Evolutionary conservation across 306 rosid species (phyloP).

Genomic region (Oemleria cerasiformis): DNA sequence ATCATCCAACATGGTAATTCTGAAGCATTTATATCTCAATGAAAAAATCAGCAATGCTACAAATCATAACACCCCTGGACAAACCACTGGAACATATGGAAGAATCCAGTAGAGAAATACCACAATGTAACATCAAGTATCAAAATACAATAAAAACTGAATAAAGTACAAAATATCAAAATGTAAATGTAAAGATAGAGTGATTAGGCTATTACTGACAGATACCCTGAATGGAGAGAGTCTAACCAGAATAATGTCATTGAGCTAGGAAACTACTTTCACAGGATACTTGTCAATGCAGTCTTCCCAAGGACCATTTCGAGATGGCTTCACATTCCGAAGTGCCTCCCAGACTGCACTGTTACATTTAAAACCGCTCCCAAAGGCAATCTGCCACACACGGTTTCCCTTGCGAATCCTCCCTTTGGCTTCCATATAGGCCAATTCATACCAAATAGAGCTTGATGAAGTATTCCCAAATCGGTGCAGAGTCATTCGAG

Average conservation of each 20-base stretch:
- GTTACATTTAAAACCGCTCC: conserved; percentile 78
- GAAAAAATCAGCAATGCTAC: conserved; percentile 23
- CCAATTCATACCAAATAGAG: conserved; percentile 80
- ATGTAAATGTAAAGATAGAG: not conserved
- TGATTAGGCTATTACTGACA: conserved; percentile 12
- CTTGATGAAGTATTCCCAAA: conserved; percentile 83
- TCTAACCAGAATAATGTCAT: conserved; percentile 15
- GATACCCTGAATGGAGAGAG: conserved; percentile 32
- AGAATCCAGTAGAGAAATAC: conserved; percentile 9
- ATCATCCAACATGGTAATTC: conserved; percentile 2
- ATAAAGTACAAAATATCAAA: conserved; percentile 24
- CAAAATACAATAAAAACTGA: conserved; percentile 17
- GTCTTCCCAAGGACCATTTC: conserved; percentile 74
- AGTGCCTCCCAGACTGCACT: conserved; percentile 85
- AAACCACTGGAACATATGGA: conserved; percentile 9
- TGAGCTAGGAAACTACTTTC: conserved; percentile 39
- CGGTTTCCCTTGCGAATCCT: conserved; percentile 65
- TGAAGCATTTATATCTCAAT: conserved; percentile 3
- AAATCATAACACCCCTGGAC: conserved; percentile 17
- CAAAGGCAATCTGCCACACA: conserved; percentile 87
- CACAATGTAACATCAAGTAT: conserved; percentile 23
- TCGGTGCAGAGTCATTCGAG: conserved; percentile 74
- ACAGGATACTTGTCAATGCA: conserved; percentile 69
- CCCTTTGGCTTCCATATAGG: conserved; percentile 69
- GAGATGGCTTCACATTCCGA: conserved; percentile 52